These are phyloP conservation scores for Microbotryum scabiosae DNA, from an alignment of 1,284 basidiomycete species.

Conservation along the genomic window DNA sequence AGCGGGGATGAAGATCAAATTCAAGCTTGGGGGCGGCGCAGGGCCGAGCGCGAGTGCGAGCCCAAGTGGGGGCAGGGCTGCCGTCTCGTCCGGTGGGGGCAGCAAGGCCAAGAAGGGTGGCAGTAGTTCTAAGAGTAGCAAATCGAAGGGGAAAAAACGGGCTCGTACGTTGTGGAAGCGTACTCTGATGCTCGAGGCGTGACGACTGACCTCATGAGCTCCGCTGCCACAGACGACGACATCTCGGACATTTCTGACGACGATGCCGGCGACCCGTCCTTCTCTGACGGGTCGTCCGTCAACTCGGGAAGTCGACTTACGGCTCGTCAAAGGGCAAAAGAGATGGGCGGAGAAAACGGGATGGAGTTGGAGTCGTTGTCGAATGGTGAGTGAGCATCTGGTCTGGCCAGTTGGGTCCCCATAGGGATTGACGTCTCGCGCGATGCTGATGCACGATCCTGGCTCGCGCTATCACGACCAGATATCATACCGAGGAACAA, in stretches of 20 bases:
- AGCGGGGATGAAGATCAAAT: conserved; percentile 28
- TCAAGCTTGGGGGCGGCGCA: conserved; percentile 19
- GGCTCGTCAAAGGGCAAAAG: conserved; percentile 27
- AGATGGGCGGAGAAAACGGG: conserved; percentile 26
- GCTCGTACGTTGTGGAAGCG: no score
- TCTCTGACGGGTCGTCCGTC: not conserved
- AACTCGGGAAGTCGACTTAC: conserved; percentile 4
- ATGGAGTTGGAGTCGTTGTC: conserved; percentile 23
- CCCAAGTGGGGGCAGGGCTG: not conserved
- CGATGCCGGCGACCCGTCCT: conserved; percentile 4
- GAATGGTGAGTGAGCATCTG: not conserved
- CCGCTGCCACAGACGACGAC: not conserved
- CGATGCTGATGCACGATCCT: no score
- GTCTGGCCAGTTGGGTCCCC: no score
- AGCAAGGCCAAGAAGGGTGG: not conserved
- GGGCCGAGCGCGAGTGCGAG: not conserved
- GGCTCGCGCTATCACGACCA: not conserved
- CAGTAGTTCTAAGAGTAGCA: not conserved
- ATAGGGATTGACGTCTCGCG: no score
- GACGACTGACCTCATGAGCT: no score
- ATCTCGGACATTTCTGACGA: not conserved
- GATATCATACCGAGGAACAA: conserved; percentile 1
- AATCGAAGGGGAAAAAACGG: conserved; percentile 2
- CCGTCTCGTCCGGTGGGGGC: not conserved
- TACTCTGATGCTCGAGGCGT: no score